Base-by-base conservation (phyloP, 495 filamentous ascomycete species). In the Penicillium herquei region DNA sequence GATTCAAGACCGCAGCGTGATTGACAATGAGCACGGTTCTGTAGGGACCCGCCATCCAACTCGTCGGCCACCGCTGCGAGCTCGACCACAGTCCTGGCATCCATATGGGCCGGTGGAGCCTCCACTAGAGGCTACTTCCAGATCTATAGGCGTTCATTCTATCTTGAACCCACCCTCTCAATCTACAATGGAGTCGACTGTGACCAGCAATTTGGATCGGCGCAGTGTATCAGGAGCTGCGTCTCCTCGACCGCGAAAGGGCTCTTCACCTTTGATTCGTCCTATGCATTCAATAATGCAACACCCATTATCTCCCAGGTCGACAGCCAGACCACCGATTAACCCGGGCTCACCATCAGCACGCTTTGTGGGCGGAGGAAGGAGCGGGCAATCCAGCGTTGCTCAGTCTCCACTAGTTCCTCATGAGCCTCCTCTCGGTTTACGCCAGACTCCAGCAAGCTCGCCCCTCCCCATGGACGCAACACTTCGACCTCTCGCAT, bases 311-410 rank as follows among this genome's bases (percentile, higher is more conserved):
- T 80, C 65, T 50, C 69, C 70, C 43, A 73, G 55, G 57, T 72
- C 61, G 66, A 66, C 62, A 56, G 63, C 69, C 17, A 78, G 84
- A 46, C 77, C 78, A 51, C 78, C 84, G n/a, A 74, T 89, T 61
- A 86, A 83, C 34, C 87, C 88, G 17, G 77, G 78, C 52, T 89
- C 87, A 13, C 87, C 87, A 17, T 74, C 81, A 3, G 71, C 70
- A 41, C 69, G 74, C 11, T 71, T 77, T 50, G 67, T 70, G 11
- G 55, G 66, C 2, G 59, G 59, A 44, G 71, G 69, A 8, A 65
- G 69, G 17, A 74, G 77, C 30, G 73, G 73, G 7, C 77, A 78
- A 39, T 67, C 73, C n/a, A 75, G 68, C 51, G 66, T 76, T 8
- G 61, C 72, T 17, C 82, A 84, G 55, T 72, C 78, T 57, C 70